Evolutionary conservation across 2,329 filamentous ascomycete genomes (phyloP).

Genomic region (Diplocarpon mali): DNA sequence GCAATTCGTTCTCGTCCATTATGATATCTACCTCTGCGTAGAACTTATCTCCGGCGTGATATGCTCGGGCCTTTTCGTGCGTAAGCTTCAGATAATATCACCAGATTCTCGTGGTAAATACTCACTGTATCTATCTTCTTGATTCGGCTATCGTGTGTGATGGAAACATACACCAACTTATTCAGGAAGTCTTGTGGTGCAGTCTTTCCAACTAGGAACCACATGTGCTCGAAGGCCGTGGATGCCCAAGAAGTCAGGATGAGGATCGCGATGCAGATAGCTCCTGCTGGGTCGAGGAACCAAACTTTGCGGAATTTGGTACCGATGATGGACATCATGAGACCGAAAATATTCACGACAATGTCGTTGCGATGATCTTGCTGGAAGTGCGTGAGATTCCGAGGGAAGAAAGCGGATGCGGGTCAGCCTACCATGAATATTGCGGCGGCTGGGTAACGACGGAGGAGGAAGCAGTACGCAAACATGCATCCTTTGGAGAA

Average conservation of each 20-base stretch:
- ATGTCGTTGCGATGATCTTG: slow-evolving; percentile 49
- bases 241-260: slow-evolving; percentile 72
- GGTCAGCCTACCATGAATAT: slow-evolving; percentile 37
- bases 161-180: slow-evolving; percentile 78
- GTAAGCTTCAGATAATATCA: not conserved
- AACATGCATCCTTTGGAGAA: slow-evolving; percentile 41
- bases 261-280: slow-evolving; percentile 64
- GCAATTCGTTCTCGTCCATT: slow-evolving; percentile 60
- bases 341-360: slow-evolving; percentile 82
- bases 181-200: slow-evolving; percentile 75
- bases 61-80: slow-evolving; percentile 44
- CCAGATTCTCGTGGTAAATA: not conserved
- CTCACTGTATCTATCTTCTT: slow-evolving; percentile 68
- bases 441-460: slow-evolving; percentile 42
- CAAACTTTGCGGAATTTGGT: slow-evolving; percentile 53
- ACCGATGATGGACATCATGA: slow-evolving; percentile 73
- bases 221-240: slow-evolving; percentile 66
- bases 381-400: not conserved
- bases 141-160: slow-evolving; percentile 86
- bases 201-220: slow-evolving; percentile 68
- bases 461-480: slow-evolving; percentile 41
- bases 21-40: slow-evolving; percentile 80
- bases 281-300: slow-evolving; percentile 76
- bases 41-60: slow-evolving; percentile 76
- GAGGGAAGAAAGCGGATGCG: no score